Conservation (phyloP, 2,329 filamentous ascomycete genomes). For the Colletotrichum navitas region DNA sequence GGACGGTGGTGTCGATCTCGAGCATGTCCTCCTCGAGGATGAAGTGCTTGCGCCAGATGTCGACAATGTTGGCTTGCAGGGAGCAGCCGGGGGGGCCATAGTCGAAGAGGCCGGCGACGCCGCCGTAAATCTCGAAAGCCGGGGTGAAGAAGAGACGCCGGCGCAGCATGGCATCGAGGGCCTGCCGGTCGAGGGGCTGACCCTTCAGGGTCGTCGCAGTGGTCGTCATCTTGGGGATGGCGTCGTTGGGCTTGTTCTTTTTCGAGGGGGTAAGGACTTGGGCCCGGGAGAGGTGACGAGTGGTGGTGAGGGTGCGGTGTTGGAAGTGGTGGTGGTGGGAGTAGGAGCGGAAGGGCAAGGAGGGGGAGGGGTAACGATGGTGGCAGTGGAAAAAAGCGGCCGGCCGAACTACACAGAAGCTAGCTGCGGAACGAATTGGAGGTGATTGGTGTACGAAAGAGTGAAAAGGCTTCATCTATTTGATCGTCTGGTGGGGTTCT, state of each 20-base stretch:
- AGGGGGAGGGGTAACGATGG: conserved; percentile 41
- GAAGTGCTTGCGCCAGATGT: conserved; percentile 93
- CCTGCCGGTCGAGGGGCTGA: conserved; percentile 85
- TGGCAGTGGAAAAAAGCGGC: conserved; percentile 40
- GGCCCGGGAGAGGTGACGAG: conserved; percentile 36
- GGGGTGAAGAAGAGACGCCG: conserved; percentile 95
- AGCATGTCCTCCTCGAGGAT: conserved; percentile 95
- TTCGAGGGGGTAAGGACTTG: conserved; percentile 38
- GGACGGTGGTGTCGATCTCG: conserved; percentile 92
- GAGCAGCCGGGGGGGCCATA: conserved; percentile 91
- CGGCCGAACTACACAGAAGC: conserved; percentile 43
- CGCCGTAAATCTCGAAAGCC: conserved; percentile 94
- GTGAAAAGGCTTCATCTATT: conserved; percentile 43
- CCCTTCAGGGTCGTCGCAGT: conserved; percentile 84
- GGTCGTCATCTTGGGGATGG: conserved; percentile 58
- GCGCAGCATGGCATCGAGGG: conserved; percentile 87
- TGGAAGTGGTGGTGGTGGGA: conserved; percentile 18
- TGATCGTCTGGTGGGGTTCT: conserved; percentile 37
- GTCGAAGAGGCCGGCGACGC: conserved; percentile 90
- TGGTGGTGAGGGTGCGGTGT: conserved; percentile 37
- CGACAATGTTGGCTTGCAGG: conserved; percentile 88
- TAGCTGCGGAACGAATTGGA: conserved; percentile 43
- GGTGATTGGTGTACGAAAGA: conserved; percentile 37
- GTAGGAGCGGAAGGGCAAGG: conserved; percentile 19
- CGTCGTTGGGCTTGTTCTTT: conserved; percentile 16